Evolutionary conservation across 306 rosid genomes (phyloP).

Genomic region (Ammopiptanthus mongolicus): DNA sequence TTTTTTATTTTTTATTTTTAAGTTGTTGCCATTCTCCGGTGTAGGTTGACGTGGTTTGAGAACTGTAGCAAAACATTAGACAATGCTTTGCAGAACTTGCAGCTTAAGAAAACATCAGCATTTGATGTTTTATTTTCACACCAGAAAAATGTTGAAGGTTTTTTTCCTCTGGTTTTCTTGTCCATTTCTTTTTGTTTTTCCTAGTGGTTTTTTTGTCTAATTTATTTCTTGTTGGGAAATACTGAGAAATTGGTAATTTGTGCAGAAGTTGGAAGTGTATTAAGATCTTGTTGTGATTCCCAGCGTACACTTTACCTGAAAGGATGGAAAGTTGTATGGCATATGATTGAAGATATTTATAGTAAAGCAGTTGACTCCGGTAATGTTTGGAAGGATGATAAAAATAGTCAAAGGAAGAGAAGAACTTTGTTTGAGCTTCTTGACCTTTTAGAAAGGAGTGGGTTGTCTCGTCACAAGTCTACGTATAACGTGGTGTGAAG

Average conservation of each 20-base stretch:
- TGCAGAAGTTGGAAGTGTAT: constrained; percentile 35
- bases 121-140: constrained; percentile 13
- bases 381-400: constrained; percentile 68
- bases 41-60: constrained; percentile 65
- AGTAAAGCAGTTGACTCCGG: constrained; percentile 43
- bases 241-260: not conserved
- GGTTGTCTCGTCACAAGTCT: constrained; percentile 65
- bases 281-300: constrained; percentile 30
- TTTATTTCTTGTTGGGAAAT: not conserved
- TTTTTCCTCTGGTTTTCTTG: not conserved
- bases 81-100: constrained; percentile 38
- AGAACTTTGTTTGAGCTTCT: constrained; percentile 69
- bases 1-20: too few species aligned
- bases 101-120: too few species aligned
- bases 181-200: not conserved
- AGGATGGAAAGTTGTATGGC: constrained; percentile 65
- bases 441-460: constrained; percentile 64
- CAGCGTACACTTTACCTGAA: constrained; percentile 25
- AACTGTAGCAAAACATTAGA: constrained; percentile 40
- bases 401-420: constrained; percentile 62
- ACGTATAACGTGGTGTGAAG: constrained; percentile 46
- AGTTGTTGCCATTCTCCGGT: constrained; percentile 8
- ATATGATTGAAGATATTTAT: constrained; percentile 47
- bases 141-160: constrained; percentile 34
- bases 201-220: not conserved